Conservation (phyloP, 2,329 filamentous ascomycete species). For the Ophiognomonia clavigignenti-juglandacearum region DNA sequence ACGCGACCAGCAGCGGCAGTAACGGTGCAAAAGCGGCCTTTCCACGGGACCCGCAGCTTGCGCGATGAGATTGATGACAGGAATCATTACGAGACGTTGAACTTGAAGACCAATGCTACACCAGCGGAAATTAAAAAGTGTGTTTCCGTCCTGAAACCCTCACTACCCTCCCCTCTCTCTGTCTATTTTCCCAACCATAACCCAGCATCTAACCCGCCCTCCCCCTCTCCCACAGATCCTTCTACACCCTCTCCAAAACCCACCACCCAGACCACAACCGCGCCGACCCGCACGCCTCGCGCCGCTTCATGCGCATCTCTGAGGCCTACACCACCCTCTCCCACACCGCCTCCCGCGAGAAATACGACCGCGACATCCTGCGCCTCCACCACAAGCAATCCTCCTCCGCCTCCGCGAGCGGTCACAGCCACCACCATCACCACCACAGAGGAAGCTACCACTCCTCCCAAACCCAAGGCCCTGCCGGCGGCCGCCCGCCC, state of each 20-base stretch:
- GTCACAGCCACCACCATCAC: constrained; percentile 20
- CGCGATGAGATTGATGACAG: constrained; percentile 28
- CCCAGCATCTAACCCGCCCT: neutral
- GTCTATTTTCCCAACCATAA: neutral
- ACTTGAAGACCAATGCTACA: constrained; percentile 65
- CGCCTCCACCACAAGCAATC: constrained; percentile 31
- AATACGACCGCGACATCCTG: constrained; percentile 72
- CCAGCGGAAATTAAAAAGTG: constrained; percentile 80
- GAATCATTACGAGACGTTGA: constrained; percentile 80
- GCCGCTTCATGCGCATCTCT: constrained; percentile 76
- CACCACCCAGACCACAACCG: constrained; percentile 93
- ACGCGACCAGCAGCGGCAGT: constrained; percentile 10
- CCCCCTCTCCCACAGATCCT: constrained; percentile 47
- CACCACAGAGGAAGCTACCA: constrained; percentile 40
- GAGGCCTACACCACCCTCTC: constrained; percentile 79
- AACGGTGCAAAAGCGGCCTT: constrained; percentile 12
- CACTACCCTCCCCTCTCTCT: constrained; percentile 1
- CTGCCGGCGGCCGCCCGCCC: constrained; percentile 70
- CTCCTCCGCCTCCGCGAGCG: constrained; percentile 22
- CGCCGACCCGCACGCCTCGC: constrained; percentile 63
- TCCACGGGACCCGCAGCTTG: constrained; percentile 26
- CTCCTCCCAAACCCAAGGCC: constrained; percentile 51
- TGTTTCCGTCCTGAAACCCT: no score
- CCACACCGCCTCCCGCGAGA: constrained; percentile 65
- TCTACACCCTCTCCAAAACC: constrained; percentile 85